A percentile compares a stretch with the other conserved stretches of the same genome.
Conservation (phyloP, 73 alveolate species). For the Durusdinium trenchii region DNA sequence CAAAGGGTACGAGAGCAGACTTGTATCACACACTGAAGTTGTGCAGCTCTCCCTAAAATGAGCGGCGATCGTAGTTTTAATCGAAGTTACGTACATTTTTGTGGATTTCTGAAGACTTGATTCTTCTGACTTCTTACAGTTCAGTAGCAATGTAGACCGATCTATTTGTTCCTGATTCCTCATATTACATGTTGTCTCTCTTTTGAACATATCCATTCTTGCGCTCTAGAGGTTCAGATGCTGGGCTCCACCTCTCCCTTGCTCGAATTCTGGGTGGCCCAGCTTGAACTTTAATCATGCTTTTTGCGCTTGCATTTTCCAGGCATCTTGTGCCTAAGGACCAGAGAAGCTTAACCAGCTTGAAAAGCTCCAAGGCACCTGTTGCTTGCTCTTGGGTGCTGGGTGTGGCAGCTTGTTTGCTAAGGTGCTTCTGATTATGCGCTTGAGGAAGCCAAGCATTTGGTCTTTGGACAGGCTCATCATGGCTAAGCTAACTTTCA, state of each 20-base stretch:
- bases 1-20: too few relatives aligned
- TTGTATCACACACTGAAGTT: too few relatives aligned
- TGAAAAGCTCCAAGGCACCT: slow-evolving; percentile 35
- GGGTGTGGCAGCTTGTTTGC: background rate
- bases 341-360: slow-evolving; percentile 31
- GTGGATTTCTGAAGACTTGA: too few relatives aligned
- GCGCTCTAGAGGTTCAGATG: slow-evolving; percentile 4
- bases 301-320: too few relatives aligned
- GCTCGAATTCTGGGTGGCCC: slow-evolving; percentile 34
- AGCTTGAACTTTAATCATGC: background rate
- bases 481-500: background rate
- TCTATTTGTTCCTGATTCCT: too few relatives aligned
- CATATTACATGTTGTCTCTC: background rate
- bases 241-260: slow-evolving; percentile 7
- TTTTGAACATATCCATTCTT: background rate
- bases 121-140: too few relatives aligned
- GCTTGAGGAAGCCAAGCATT: slow-evolving; percentile 70
- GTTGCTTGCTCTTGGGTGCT: background rate
- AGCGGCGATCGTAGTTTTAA: too few relatives aligned
- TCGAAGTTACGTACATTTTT: too few relatives aligned
- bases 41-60: too few relatives aligned
- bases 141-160: too few relatives aligned
- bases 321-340: background rate
- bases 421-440: background rate
- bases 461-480: slow-evolving; percentile 72